Evolutionary conservation across 345 rosid species (phyloP).

Genomic region (Aquilaria yunnanensis): DNA sequence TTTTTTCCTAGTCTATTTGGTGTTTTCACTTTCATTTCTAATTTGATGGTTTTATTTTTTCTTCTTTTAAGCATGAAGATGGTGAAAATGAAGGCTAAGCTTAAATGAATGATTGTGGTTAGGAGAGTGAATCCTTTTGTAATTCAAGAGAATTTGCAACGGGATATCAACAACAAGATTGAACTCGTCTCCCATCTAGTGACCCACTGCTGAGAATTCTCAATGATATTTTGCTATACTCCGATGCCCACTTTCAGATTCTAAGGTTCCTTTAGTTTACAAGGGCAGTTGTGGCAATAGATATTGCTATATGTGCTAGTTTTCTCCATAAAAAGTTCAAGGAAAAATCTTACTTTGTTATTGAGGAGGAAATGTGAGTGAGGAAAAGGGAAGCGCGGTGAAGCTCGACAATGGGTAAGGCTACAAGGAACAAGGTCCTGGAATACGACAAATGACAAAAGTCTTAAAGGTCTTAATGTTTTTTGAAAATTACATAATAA

Average conservation of each 20-base stretch:
- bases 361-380: slow-evolving; percentile 64
- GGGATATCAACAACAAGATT: too few species aligned
- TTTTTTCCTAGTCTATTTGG: too few species aligned
- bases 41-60: too few species aligned
- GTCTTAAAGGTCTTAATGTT: too few species aligned
- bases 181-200: too few species aligned
- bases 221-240: slow-evolving; percentile 63
- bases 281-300: slow-evolving; percentile 52
- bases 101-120: too few species aligned
- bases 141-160: too few species aligned
- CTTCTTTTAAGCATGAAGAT: too few species aligned
- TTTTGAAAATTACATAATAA: too few species aligned
- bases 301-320: slow-evolving; percentile 40
- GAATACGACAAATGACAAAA: slow-evolving; percentile 25
- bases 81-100: too few species aligned
- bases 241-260: slow-evolving; percentile 37
- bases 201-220: background rate
- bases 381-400: slow-evolving; percentile 61
- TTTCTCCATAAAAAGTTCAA: slow-evolving; percentile 31
- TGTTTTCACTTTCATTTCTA: too few species aligned
- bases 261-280: slow-evolving; percentile 50
- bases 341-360: slow-evolving; percentile 66
- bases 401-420: slow-evolving; percentile 54
- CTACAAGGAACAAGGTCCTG: slow-evolving; percentile 37
- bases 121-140: too few species aligned